A percentile compares a stretch with the other conserved stretches of the same genome.
phyloP scores from a whole-genome alignment of 805 yeast species.

The Cyberlindnera nakhonratchasimensis region DNA sequence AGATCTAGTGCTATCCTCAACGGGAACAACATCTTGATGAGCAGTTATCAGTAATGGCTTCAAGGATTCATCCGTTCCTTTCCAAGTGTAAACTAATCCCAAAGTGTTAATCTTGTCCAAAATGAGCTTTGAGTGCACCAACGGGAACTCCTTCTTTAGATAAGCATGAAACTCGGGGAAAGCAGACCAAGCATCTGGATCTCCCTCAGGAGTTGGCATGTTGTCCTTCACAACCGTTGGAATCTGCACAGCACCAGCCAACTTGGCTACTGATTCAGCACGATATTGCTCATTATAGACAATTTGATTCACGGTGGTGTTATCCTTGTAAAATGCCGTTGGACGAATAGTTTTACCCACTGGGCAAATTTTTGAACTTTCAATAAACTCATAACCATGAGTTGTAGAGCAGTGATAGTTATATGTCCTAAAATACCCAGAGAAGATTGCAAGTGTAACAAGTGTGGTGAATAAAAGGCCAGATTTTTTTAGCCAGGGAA shows the following conservation, averaged over 20 bases:
- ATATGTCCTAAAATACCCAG: not conserved
- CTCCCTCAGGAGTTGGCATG: constrained; percentile 23
- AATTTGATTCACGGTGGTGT: constrained; percentile 32
- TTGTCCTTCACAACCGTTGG: constrained; percentile 37
- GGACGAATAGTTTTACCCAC: constrained; percentile 17
- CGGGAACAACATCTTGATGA: constrained; percentile 81
- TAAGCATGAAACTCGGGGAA: constrained; percentile 45
- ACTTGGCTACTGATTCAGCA: constrained; percentile 36
- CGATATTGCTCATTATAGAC: constrained; percentile 34
- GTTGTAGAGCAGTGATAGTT: not conserved
- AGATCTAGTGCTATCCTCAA: constrained; percentile 49
- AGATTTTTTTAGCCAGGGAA: not conserved
- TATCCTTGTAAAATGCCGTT: constrained; percentile 8
- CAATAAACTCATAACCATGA: not conserved
- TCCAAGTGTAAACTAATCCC: constrained; percentile 62
- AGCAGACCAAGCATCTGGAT: constrained; percentile 31
- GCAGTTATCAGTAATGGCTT: constrained; percentile 70
- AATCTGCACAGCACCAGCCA: constrained; percentile 48
- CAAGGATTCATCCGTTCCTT: constrained; percentile 45
- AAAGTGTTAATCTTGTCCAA: constrained; percentile 55
- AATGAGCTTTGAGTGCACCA: constrained; percentile 41
- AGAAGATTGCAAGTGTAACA: not conserved
- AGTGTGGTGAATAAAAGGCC: not conserved
- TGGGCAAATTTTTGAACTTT: constrained; percentile 8
- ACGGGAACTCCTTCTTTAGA: constrained; percentile 52